Evolutionary conservation across 768 basidiomycete species (phyloP).

Genomic region (Amanita jacksonii): DNA sequence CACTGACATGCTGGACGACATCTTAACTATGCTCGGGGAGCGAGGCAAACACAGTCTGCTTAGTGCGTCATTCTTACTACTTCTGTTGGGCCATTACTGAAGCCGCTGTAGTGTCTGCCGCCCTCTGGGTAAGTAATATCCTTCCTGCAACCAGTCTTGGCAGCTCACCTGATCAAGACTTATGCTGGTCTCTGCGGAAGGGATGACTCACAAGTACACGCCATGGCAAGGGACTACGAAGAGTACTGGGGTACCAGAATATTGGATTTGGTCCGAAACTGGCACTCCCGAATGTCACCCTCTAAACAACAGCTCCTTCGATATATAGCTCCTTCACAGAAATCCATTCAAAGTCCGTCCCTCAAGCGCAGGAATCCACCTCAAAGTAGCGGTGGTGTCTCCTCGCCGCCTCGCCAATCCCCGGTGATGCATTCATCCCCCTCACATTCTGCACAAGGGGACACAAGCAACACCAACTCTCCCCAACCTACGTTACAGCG

Average conservation of each 20-base stretch:
- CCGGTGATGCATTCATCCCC: neutral
- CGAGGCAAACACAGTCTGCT: slow-evolving; percentile 40
- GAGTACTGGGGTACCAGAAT: slow-evolving; percentile 57
- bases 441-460: neutral
- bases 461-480: neutral
- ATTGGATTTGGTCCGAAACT: slow-evolving; percentile 35
- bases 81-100: slow-evolving; percentile 3
- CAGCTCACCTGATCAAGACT: slow-evolving; percentile 30
- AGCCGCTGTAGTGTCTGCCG: slow-evolving; percentile 40
- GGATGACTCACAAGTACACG: slow-evolving; percentile 44
- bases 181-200: slow-evolving; percentile 55
- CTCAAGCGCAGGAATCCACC: slow-evolving; percentile 2
- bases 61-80: slow-evolving; percentile 20
- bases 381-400: neutral
- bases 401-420: neutral
- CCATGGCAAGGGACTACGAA: slow-evolving; percentile 55
- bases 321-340: slow-evolving; percentile 11
- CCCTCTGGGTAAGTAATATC: slow-evolving; percentile 47
- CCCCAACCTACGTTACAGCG: neutral
- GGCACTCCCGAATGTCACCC: slow-evolving; percentile 28
- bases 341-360: slow-evolving; percentile 6
- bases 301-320: slow-evolving; percentile 22
- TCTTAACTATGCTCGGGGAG: slow-evolving; percentile 38
- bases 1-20: slow-evolving; percentile 30
- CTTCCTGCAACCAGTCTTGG: slow-evolving; percentile 8